Conservation (phyloP, 306 rosid genomes). For the Hylodesmum podocarpum region DNA sequence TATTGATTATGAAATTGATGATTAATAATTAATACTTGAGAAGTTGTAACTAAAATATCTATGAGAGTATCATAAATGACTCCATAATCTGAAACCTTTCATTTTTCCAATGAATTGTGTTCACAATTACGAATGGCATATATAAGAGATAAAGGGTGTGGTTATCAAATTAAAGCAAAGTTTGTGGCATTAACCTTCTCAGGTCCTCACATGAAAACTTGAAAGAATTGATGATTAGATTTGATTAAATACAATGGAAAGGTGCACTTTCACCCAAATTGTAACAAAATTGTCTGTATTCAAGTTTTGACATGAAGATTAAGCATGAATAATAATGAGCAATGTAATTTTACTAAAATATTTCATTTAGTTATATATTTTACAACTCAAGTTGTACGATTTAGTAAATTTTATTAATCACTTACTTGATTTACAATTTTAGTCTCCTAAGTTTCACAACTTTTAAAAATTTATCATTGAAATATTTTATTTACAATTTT, state of each 20-base stretch:
- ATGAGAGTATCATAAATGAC: not conserved
- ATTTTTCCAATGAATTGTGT: not conserved
- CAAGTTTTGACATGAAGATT: not conserved
- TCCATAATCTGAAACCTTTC: not conserved
- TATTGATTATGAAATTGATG: not conserved
- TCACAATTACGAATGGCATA: not conserved
- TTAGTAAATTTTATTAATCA: no score
- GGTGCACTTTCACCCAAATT: not conserved
- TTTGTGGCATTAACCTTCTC: conserved; percentile 12
- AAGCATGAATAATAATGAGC: not conserved
- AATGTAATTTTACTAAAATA: not conserved
- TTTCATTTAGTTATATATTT: no score
- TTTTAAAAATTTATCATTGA: no score
- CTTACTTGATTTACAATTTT: no score
- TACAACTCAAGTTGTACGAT: no score
- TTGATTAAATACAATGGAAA: conserved; percentile 7
- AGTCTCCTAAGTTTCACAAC: no score
- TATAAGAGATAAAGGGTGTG: not conserved
- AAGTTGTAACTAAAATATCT: not conserved
- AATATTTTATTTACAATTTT: no score
- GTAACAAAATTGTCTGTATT: not conserved
- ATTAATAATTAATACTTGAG: not conserved
- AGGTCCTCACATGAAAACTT: not conserved
- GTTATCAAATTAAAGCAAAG: conserved; percentile 7
- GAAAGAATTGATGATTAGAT: not conserved